A percentile compares a stretch with the other conserved stretches of the same genome.
These are phyloP conservation scores for Lactarius sanguifluus DNA, from an alignment of 768 basidiomycete species.

Conservation along the genomic window DNA sequence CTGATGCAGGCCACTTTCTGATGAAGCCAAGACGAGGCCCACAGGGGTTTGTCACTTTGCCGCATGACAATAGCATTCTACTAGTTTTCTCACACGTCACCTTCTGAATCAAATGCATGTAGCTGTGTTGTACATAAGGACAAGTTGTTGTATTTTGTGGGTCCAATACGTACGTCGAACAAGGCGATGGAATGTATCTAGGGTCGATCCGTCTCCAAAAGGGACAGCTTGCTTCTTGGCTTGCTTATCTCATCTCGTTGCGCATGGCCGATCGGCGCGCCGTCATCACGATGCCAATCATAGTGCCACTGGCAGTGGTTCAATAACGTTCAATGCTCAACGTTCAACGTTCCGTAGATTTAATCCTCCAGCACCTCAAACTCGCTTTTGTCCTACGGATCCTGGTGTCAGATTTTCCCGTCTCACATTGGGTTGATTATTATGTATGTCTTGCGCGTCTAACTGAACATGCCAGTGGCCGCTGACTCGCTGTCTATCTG, in stretches of 20 bases:
- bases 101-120: background rate
- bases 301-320: too few species aligned
- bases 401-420: background rate
- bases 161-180: background rate
- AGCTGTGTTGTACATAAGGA: background rate
- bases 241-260: background rate
- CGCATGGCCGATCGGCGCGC: background rate
- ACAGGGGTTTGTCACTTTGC: background rate
- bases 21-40: background rate
- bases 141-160: constrained; percentile 3
- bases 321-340: background rate
- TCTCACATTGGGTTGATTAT: background rate
- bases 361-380: background rate
- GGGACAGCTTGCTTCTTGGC: background rate
- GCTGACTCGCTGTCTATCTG: background rate
- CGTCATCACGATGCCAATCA: background rate
- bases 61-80: background rate
- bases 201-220: background rate
- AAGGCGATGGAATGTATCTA: background rate
- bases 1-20: background rate
- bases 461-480: background rate
- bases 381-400: background rate
- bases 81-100: background rate
- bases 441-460: background rate
- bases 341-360: background rate